Evolutionary conservation across 2,329 filamentous ascomycete genomes (phyloP).

Genomic region (Sordariomycetes sp.): DNA sequence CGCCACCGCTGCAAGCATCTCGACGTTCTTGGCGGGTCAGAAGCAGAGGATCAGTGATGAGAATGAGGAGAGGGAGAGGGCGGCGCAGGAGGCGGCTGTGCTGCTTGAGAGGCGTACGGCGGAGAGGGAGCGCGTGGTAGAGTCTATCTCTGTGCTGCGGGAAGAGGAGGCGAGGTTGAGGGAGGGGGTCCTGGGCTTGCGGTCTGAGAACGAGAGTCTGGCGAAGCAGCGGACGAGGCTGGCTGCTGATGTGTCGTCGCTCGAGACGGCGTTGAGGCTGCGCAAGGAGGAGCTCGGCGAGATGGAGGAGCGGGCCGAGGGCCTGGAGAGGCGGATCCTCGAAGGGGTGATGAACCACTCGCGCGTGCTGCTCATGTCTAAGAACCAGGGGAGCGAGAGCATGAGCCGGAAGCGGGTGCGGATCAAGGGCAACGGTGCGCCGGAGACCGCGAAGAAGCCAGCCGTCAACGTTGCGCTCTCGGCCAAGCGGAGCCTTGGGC

Average conservation of each 20-base stretch:
- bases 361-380: conserved; percentile 69
- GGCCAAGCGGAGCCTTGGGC: conserved; percentile 30
- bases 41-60: conserved; percentile 63
- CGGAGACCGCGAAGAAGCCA: conserved; percentile 14
- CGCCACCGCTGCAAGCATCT: conserved; percentile 71
- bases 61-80: conserved; percentile 64
- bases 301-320: conserved; percentile 83
- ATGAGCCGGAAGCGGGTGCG: conserved; percentile 48
- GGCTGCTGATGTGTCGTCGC: conserved; percentile 73
- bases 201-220: conserved; percentile 62
- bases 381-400: conserved; percentile 37
- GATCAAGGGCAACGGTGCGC: conserved; percentile 18
- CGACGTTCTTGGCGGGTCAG: conserved; percentile 67
- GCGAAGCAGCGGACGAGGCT: conserved; percentile 66
- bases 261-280: conserved; percentile 81
- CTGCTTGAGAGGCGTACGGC: conserved; percentile 65
- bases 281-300: conserved; percentile 81
- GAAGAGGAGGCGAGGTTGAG: conserved; percentile 40
- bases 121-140: conserved; percentile 49
- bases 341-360: conserved; percentile 96
- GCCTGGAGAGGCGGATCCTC: conserved; percentile 80
- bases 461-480: conserved; percentile 41
- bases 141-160: conserved; percentile 34
- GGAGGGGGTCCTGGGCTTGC: conserved; percentile 42
- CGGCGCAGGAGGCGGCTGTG: conserved; percentile 65